Evolutionary conservation across 1,284 basidiomycete genomes (phyloP), one percentile per base, ranked within the genome.

Genomic region (Trichosporon ovoides): DNA sequence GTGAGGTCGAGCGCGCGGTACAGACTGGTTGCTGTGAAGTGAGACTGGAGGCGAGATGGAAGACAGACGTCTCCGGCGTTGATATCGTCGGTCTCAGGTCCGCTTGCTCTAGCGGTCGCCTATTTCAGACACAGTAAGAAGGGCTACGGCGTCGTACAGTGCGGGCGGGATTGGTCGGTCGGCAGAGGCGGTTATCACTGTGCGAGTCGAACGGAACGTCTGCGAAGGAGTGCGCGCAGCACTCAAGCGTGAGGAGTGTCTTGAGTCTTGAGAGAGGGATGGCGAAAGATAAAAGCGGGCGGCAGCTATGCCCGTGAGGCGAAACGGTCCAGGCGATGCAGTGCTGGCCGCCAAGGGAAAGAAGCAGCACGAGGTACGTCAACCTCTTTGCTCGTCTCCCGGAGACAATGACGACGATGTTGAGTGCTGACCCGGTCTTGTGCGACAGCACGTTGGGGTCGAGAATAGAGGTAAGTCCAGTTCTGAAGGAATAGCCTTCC

Each of bases 351-450:
- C 43, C 43, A 48, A 48, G 43, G 20, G 38, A 31, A 31, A 31
- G 43, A 48, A 31, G 35, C 16, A 13, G 22, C 43, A 48, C n/a
- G 43, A 48, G 43, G 43, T 22, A 48, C 43, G n/a, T 24, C 43
- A 48, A 48, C 43, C 43, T 48, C 28, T 22, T 48, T 31, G 22
- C 43, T 48, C 22, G 43, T 22, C 43, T 28, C 43, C 43, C 43
- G 24, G n/a, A 19, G 28, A 24, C 6, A 22, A 48, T 3, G 22
- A 14, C 14, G 22, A 48, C 3, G 14, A 6, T 14, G 38, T 3
- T 7, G 43, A 22, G 13, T 22, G 16, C 10, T 48, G 24, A 5
- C 28, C 28, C 9, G 28, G 28, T 31, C 28, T 31, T 31, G 28
- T 31, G 28, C 28, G 28, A 31, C 28, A 31, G 5, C 28, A 31